phyloP scores from a whole-genome alignment of 1,139 yeast genomes.

The Candida sp. region DNA sequence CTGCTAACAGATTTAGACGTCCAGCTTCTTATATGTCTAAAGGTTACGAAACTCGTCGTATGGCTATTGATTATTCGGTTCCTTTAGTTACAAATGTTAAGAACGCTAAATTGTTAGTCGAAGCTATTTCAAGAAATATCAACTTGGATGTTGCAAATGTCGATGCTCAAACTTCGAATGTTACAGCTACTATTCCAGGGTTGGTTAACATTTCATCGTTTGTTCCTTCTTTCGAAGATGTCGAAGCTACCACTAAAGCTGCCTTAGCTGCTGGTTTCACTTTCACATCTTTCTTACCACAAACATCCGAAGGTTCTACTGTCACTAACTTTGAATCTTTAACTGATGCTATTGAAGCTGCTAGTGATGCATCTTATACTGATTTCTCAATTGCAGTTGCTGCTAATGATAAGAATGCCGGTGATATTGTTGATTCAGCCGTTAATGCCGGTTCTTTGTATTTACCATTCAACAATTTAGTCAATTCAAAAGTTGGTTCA shows the following conservation, averaged over 20 bases:
- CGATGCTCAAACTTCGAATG: constrained; percentile 92
- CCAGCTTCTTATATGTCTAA: constrained; percentile 97
- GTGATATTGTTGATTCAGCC: constrained; percentile 60
- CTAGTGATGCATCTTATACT: constrained; percentile 63
- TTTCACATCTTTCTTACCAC: constrained; percentile 77
- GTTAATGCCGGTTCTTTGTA: constrained; percentile 73
- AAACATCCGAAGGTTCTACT: constrained; percentile 54
- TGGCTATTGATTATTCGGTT: constrained; percentile 99
- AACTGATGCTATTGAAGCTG: constrained; percentile 57
- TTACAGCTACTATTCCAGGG: constrained; percentile 82
- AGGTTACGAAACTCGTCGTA: constrained; percentile 98
- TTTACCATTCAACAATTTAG: constrained; percentile 76
- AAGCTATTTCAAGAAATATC: constrained; percentile 78
- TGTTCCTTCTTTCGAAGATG: constrained; percentile 64
- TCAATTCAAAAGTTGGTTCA: constrained; percentile 66
- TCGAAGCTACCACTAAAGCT: constrained; percentile 65
- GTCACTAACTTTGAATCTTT: constrained; percentile 65
- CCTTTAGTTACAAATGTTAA: constrained; percentile 98
- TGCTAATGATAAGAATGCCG: constrained; percentile 70
- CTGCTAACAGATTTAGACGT: constrained; percentile 96
- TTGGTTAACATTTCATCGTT: constrained; percentile 79
- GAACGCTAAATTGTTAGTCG: constrained; percentile 93
- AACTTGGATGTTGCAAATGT: constrained; percentile 66
- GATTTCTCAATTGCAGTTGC: constrained; percentile 84
- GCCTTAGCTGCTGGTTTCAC: constrained; percentile 89